Conservation (phyloP, 1,139 yeast genomes). For the Geotrichum bryndzae region DNA sequence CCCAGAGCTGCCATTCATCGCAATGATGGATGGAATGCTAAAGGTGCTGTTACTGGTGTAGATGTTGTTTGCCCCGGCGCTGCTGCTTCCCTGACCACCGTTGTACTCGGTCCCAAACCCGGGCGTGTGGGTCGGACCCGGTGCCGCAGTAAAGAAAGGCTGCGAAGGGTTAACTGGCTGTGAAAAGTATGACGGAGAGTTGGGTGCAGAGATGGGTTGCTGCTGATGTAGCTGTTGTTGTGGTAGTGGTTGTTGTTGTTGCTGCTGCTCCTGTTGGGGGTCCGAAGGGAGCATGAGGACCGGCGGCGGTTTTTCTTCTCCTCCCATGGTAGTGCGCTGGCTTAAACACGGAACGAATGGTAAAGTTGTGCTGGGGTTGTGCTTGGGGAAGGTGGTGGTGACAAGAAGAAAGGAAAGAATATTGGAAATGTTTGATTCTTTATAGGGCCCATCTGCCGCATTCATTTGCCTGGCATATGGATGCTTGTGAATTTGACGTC, state of each 20-base stretch:
- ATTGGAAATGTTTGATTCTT: not conserved
- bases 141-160: conserved; percentile 1
- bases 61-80: not conserved
- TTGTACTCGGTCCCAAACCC: not conserved
- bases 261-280: not conserved
- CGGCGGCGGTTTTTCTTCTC: conserved; percentile 4
- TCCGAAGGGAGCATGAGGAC: not conserved
- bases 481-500: not conserved
- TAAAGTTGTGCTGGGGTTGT: not conserved
- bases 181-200: conserved; percentile 9
- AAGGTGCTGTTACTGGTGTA: not conserved
- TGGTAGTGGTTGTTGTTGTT: not conserved
- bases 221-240: not conserved
- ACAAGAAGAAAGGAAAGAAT: not conserved
- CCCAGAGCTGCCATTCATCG: not conserved
- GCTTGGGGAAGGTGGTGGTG: not conserved
- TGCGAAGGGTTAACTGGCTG: conserved; percentile 1
- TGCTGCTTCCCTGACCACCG: not conserved
- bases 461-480: not conserved
- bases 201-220: not conserved
- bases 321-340: not conserved
- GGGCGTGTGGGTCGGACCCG: not conserved
- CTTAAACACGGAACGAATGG: not conserved
- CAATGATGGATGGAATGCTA: not conserved
- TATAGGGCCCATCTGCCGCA: not conserved